Percentiles rank a stretch among this genome's conserved stretches.
These are phyloP conservation scores for Aspergillus pseudoterreus DNA, from an alignment of 2,329 filamentous ascomycete genomes.

Conservation along the genomic window DNA sequence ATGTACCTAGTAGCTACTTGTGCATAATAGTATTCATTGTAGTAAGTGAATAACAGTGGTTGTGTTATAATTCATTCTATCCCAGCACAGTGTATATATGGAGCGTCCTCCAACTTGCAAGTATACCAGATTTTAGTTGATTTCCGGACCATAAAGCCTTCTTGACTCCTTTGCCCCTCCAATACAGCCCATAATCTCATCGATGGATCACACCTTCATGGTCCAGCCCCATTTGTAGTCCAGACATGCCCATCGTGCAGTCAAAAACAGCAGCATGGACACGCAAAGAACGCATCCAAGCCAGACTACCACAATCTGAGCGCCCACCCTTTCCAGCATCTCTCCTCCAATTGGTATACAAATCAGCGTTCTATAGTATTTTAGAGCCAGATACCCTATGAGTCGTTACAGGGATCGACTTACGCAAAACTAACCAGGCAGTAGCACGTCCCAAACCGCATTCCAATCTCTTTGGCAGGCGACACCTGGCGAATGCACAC, in stretches of 20 bases:
- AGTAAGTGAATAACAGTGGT: no score
- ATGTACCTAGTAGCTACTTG: no score
- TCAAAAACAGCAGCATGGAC: slow-evolving; percentile 29
- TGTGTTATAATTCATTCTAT: no score
- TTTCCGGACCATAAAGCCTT: not conserved
- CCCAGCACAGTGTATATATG: not conserved
- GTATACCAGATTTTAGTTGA: not conserved
- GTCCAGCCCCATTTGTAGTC: slow-evolving; percentile 37
- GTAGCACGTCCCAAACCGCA: slow-evolving; percentile 49
- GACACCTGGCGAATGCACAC: slow-evolving; percentile 50
- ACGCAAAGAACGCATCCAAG: slow-evolving; percentile 42
- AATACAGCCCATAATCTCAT: not conserved
- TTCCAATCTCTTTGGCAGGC: slow-evolving; percentile 45
- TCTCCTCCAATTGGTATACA: slow-evolving; percentile 48
- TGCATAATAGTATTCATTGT: no score
- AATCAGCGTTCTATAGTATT: slow-evolving; percentile 35
- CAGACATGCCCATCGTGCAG: slow-evolving; percentile 38
- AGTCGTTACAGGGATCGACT: slow-evolving; percentile 9
- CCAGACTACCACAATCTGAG: slow-evolving; percentile 44
- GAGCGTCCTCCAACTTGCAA: not conserved
- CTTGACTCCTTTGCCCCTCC: not conserved
- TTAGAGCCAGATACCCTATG: not conserved
- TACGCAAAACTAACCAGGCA: slow-evolving; percentile 47
- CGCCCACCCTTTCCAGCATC: slow-evolving; percentile 47
- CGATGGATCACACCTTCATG: slow-evolving; percentile 25